Percentiles rank a stretch among this genome's conserved stretches.
These are phyloP conservation scores for Phlebiopsis gigantea DNA, from an alignment of 768 basidiomycete species.

Conservation along the genomic window DNA sequence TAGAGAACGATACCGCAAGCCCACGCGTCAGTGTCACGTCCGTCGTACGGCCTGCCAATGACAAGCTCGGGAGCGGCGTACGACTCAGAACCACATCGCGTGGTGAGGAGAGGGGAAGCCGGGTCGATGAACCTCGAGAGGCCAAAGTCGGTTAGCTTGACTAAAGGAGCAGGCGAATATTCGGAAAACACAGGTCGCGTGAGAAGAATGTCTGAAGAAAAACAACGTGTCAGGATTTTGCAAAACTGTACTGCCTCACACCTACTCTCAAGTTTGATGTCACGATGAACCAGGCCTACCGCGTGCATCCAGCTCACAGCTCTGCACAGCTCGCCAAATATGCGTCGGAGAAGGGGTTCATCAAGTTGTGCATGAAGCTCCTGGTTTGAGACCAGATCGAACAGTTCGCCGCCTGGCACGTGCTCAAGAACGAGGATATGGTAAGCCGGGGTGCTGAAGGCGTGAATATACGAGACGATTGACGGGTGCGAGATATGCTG, in stretches of 20 bases:
- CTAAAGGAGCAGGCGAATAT: slow-evolving; percentile 45
- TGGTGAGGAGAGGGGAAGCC: slow-evolving; percentile 54
- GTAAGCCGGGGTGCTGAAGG: slow-evolving; percentile 65
- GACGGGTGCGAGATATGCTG: slow-evolving; percentile 79
- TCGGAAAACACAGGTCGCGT: slow-evolving; percentile 42
- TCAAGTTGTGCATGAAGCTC: slow-evolving; percentile 25
- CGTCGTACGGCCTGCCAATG: slow-evolving; percentile 61
- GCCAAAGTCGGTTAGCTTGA: slow-evolving; percentile 88
- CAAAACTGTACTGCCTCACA: no score
- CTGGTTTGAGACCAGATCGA: slow-evolving; percentile 65
- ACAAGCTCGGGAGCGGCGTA: slow-evolving; percentile 65
- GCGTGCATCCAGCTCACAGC: slow-evolving; percentile 88
- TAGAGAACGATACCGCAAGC: slow-evolving; percentile 86
- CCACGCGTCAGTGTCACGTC: slow-evolving; percentile 83
- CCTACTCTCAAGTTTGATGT: slow-evolving; percentile 83
- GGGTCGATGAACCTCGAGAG: slow-evolving; percentile 81
- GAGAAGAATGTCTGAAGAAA: slow-evolving; percentile 63
- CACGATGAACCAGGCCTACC: slow-evolving; percentile 81
- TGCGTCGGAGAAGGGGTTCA: slow-evolving; percentile 53
- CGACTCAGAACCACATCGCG: slow-evolving; percentile 83
- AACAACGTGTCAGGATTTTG: background rate
- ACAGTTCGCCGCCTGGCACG: slow-evolving; percentile 74
- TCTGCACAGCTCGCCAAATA: slow-evolving; percentile 71
- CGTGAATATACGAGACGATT: slow-evolving; percentile 66
- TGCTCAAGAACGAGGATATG: slow-evolving; percentile 79